A percentile compares a stretch with the other conserved stretches of the same genome.
Evolutionary conservation across 1,284 basidiomycete genomes (phyloP).

Genomic region (Trichosporon sp.): DNA sequence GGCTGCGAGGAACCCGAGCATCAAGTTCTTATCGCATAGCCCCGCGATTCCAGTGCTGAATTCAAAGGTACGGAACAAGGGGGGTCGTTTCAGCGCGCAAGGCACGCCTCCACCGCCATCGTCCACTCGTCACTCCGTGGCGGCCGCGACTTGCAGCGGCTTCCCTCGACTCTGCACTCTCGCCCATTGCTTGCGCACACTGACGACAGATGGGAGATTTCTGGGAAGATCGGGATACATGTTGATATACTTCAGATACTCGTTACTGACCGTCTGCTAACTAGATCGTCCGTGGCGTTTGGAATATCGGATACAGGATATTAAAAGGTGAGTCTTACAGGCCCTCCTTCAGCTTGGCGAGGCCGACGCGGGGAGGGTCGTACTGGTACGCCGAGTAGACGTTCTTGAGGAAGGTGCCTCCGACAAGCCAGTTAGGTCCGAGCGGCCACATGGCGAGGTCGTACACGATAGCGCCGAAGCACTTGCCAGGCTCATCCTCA

Average conservation of each 20-base stretch:
- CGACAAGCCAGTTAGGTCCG: constrained; percentile 25
- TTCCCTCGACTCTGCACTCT: no score
- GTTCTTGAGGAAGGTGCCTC: constrained; percentile 29
- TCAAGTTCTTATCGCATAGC: not conserved
- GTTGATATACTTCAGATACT: not conserved
- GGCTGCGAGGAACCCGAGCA: not conserved
- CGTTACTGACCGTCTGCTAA: not conserved
- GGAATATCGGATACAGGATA: not conserved
- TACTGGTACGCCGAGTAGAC: constrained; percentile 26
- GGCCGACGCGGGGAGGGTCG: constrained; percentile 24
- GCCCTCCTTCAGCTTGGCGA: constrained; percentile 22
- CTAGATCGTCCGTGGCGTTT: not conserved
- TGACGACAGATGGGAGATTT: no score
- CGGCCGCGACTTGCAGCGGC: no score
- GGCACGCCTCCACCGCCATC: not conserved
- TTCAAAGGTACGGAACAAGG: not conserved
- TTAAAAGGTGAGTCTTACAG: not conserved
- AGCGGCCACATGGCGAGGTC: not conserved
- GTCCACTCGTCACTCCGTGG: no score
- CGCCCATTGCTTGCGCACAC: no score
- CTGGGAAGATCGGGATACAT: no score
- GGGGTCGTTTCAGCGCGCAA: not conserved
- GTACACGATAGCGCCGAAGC: constrained; percentile 8
- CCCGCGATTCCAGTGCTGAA: not conserved
- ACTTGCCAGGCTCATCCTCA: not conserved